Conservation (phyloP, 1,284 basidiomycete species). For the Ganoderma multipileum region DNA sequence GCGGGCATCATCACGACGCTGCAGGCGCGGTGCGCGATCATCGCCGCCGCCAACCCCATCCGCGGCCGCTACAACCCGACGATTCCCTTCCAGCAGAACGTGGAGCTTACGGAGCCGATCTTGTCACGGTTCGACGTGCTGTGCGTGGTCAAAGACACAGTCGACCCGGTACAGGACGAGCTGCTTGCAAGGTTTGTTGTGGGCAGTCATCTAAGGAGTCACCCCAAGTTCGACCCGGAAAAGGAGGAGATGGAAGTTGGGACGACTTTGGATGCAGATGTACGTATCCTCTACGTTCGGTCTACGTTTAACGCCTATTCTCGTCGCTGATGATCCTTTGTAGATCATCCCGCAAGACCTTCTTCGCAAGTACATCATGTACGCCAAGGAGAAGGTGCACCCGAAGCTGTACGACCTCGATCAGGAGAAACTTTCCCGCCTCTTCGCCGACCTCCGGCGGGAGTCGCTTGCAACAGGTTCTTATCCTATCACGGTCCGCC, state of each 20-base stretch:
- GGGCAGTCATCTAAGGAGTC: slow-evolving; percentile 92
- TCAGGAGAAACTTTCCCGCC: slow-evolving; percentile 92
- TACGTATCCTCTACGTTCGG: slow-evolving; percentile 47
- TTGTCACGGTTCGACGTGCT: slow-evolving; percentile 98
- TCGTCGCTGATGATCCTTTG: not conserved
- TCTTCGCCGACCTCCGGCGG: slow-evolving; percentile 96
- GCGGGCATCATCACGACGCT: slow-evolving; percentile 98
- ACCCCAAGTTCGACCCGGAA: slow-evolving; percentile 90
- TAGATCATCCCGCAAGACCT: slow-evolving; percentile 97
- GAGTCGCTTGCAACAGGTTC: slow-evolving; percentile 97
- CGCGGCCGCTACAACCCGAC: slow-evolving; percentile 97
- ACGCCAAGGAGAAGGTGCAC: slow-evolving; percentile 90
- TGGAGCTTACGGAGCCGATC: slow-evolving; percentile 98
- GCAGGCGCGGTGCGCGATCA: slow-evolving; percentile 96
- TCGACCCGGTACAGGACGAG: slow-evolving; percentile 97
- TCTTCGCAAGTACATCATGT: slow-evolving; percentile 99
- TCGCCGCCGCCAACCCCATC: slow-evolving; percentile 98
- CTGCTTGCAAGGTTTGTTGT: slow-evolving; percentile 97
- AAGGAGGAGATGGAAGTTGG: slow-evolving; percentile 89
- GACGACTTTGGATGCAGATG: slow-evolving; percentile 91
- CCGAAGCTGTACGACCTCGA: slow-evolving; percentile 96
- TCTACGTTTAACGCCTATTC: slow-evolving; percentile 3
- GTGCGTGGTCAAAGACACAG: slow-evolving; percentile 97
- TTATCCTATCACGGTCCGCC: slow-evolving; percentile 97
- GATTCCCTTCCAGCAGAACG: slow-evolving; percentile 97